Evolutionary conservation across 345 rosid genomes (phyloP), one percentile per base, ranked within the genome.

Genomic region (Eucalyptus erythrocorys): DNA sequence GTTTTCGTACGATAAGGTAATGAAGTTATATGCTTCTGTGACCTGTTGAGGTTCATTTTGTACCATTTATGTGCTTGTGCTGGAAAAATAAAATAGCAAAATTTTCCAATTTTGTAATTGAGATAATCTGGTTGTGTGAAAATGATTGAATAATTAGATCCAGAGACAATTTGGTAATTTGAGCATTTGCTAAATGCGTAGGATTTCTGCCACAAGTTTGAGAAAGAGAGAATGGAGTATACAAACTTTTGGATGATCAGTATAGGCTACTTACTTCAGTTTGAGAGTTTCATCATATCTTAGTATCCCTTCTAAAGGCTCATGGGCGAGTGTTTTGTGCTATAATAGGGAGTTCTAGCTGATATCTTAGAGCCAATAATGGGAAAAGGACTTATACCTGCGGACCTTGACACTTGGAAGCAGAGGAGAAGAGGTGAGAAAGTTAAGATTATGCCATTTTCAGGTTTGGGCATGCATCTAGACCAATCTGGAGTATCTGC

Each of bases 381-480:
- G 99, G 99, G 99, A 8, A 97, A 96, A 92, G 99, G 99, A 90
- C 95, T 97, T 90, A 96, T 97, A 91, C 99, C 99, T 68, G 99
- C 99, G 50, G 98, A 97, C 86, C 96, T 96, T 42, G 98, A 93
- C 86, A 96, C 99, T 27, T 96, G 99, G 99, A 97, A 96, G 92
- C 94, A 93, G 89, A 95, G 99, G 93, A 95, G 99, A 94, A 95
- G 98, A 96, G 98, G 99, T 96, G 89, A 92, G 91, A 42, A 48
- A 89, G 40, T 85, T 85, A 50, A 32, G 59, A 48, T n/a, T 85
- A 48, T 85, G 55, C 87, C 59, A 17, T 85, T 53, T 27, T 85
- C 61, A 48, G 26, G 42, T 48, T 32, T 57, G 48, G 53, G 66
- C 30, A 76, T 37, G 84, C 30, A 47, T 76, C 47, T 76, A 37